Evolutionary conservation across 2,329 filamentous ascomycete genomes (phyloP).

Genomic region (Aspergillus intermedius): DNA sequence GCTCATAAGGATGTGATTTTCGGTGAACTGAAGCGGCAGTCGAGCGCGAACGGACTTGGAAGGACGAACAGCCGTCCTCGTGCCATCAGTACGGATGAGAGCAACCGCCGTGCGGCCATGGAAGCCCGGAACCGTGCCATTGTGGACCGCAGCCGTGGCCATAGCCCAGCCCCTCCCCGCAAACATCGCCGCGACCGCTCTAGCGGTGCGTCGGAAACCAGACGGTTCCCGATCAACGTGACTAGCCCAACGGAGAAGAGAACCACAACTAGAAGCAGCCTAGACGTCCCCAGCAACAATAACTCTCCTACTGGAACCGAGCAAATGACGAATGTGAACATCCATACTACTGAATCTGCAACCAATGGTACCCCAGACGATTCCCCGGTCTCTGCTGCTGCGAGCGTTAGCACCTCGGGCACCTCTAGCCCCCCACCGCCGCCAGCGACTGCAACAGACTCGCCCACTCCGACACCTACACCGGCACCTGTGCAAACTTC

Average conservation of each 20-base stretch:
- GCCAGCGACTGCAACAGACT: slow-evolving; percentile 21
- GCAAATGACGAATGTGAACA: slow-evolving; percentile 20
- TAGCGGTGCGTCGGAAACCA: slow-evolving; percentile 62
- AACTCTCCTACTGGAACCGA: slow-evolving; percentile 37
- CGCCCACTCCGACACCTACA: slow-evolving; percentile 28
- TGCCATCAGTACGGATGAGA: slow-evolving; percentile 91
- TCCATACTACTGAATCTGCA: slow-evolving; percentile 21
- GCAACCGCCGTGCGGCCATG: slow-evolving; percentile 86
- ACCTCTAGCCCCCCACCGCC: slow-evolving; percentile 25
- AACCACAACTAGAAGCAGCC: slow-evolving; percentile 56
- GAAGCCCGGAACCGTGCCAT: slow-evolving; percentile 84
- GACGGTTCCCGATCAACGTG: slow-evolving; percentile 76
- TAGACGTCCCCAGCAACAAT: slow-evolving; percentile 70
- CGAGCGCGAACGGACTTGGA: slow-evolving; percentile 40
- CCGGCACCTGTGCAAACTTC: slow-evolving; percentile 13
- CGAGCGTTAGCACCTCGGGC: slow-evolving; percentile 19
- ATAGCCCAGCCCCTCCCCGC: slow-evolving; percentile 54
- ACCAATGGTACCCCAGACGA: slow-evolving; percentile 39
- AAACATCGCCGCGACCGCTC: slow-evolving; percentile 75
- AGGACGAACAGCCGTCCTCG: slow-evolving; percentile 60
- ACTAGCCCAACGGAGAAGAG: slow-evolving; percentile 50
- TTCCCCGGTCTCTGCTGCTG: slow-evolving; percentile 20
- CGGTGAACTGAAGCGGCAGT: slow-evolving; percentile 78
- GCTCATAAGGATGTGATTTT: slow-evolving; percentile 93
- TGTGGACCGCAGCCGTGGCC: slow-evolving; percentile 63